Evolutionary conservation across 352 stramenopile species (phyloP).

Genomic region (Hyaloperonospora arabidopsidis): DNA sequence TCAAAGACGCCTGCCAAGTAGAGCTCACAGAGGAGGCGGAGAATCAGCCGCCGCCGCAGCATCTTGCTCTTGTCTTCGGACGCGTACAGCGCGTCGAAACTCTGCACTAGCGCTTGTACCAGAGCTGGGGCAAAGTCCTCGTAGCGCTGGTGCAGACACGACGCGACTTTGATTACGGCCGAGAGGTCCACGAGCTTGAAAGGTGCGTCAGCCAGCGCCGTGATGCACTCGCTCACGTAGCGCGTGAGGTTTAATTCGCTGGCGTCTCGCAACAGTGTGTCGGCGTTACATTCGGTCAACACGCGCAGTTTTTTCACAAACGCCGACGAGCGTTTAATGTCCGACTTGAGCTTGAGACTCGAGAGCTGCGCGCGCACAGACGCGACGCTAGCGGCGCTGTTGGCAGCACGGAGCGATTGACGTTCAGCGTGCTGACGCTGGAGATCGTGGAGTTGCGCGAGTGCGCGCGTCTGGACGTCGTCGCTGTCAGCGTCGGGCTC

Average conservation of each 20-base stretch:
- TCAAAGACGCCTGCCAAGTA: constrained; percentile 72
- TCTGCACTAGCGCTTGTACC: constrained; percentile 39
- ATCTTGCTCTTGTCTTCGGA: constrained; percentile 71
- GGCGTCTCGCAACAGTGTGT: constrained; percentile 79
- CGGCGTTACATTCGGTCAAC: constrained; percentile 61
- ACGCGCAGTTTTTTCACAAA: constrained; percentile 96
- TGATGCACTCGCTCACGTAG: constrained; percentile 93
- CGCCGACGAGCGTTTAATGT: constrained; percentile 97
- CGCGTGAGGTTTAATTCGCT: constrained; percentile 89
- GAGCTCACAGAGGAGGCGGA: constrained; percentile 80
- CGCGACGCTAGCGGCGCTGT: constrained; percentile 39
- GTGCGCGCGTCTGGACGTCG: constrained; percentile 15
- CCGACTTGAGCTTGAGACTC: constrained; percentile 91
- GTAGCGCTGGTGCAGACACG: constrained; percentile 89
- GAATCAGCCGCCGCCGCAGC: constrained; percentile 57
- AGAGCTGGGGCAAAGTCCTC: constrained; percentile 75
- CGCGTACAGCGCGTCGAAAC: constrained; percentile 51
- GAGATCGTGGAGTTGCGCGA: constrained; percentile 43
- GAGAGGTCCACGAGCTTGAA: constrained; percentile 84
- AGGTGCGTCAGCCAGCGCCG: constrained; percentile 77
- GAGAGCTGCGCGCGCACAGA: constrained; percentile 73
- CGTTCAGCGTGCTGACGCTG: constrained; percentile 26
- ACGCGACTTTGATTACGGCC: constrained; percentile 79
- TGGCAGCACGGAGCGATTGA: constrained; percentile 44
- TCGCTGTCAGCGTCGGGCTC: constrained; percentile 11